Percentiles rank a stretch among this genome's conserved stretches.
Conservation (phyloP, 768 basidiomycete species). For the Suillus plorans region DNA sequence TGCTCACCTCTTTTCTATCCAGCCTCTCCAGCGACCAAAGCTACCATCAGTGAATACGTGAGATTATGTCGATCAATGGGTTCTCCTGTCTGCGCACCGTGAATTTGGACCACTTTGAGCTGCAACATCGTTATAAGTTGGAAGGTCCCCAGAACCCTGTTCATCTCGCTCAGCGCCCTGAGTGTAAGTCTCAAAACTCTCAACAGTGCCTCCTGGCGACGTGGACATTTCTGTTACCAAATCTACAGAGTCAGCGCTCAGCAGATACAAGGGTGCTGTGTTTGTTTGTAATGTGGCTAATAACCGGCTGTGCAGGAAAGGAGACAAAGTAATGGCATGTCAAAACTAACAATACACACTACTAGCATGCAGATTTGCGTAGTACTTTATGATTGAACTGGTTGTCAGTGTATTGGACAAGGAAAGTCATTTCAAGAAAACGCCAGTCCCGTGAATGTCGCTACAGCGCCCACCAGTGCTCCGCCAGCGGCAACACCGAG, state of each 20-base stretch:
- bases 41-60: constrained; percentile 37
- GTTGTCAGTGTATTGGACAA: not conserved
- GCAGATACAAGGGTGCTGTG: not conserved
- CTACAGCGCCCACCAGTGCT: constrained; percentile 60
- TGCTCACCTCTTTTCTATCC: constrained; percentile 83
- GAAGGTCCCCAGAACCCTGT: constrained; percentile 54
- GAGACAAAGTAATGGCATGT: not conserved
- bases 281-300: not conserved
- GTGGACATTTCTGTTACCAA: not conserved
- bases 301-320: not conserved
- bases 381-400: not conserved
- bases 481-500: constrained; percentile 51
- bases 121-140: constrained; percentile 80
- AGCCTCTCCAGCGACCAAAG: constrained; percentile 83
- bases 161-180: constrained; percentile 42
- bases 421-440: constrained; percentile 35
- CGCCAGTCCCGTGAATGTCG: constrained; percentile 59
- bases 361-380: not conserved
- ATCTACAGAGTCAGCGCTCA: not conserved
- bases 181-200: constrained; percentile 26
- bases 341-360: not conserved
- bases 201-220: constrained; percentile 13
- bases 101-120: constrained; percentile 79
- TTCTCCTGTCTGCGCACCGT: constrained; percentile 45
- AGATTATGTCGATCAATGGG: not conserved